A percentile compares a stretch with the other conserved stretches of the same genome.
Evolutionary conservation across 2,329 filamentous ascomycete species (phyloP).

Genomic region (Mariannaea sp.): DNA sequence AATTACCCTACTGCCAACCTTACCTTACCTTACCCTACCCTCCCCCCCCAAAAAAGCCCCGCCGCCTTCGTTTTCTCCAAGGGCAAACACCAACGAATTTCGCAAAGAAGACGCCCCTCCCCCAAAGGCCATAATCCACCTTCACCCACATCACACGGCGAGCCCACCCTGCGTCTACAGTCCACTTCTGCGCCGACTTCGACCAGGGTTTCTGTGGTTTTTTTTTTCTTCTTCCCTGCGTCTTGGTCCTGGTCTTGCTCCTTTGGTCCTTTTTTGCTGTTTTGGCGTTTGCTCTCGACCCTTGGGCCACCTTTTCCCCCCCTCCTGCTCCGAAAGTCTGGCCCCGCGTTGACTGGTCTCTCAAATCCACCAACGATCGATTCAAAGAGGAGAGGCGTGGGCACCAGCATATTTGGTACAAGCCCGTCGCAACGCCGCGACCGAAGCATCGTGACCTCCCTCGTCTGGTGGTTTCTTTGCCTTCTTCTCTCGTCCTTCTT

Average conservation of each 20-base stretch:
- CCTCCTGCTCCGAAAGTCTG: constrained; percentile 22
- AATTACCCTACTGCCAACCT: background rate
- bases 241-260: constrained; percentile 17
- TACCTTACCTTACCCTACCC: background rate
- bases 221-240: constrained; percentile 5
- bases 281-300: constrained; percentile 11
- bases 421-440: constrained; percentile 34
- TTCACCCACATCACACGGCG: constrained; percentile 34
- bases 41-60: constrained; percentile 14
- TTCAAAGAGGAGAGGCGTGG: constrained; percentile 23
- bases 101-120: constrained; percentile 23
- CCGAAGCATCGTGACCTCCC: constrained; percentile 39
- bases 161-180: constrained; percentile 6
- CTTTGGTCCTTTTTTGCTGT: constrained; percentile 10
- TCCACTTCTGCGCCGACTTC: constrained; percentile 6
- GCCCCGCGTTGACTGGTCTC: constrained; percentile 22
- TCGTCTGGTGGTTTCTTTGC: constrained; percentile 20
- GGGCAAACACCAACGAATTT: constrained; percentile 23
- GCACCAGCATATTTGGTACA: constrained; percentile 21
- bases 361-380: constrained; percentile 30
- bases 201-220: constrained; percentile 15
- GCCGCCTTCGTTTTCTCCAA: constrained; percentile 7
- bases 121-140: constrained; percentile 31
- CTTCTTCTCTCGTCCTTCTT: constrained; percentile 5
- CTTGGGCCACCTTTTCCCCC: constrained; percentile 7